Conservation (phyloP, 2,329 filamentous ascomycete species). For the Mariannaea elegans region DNA sequence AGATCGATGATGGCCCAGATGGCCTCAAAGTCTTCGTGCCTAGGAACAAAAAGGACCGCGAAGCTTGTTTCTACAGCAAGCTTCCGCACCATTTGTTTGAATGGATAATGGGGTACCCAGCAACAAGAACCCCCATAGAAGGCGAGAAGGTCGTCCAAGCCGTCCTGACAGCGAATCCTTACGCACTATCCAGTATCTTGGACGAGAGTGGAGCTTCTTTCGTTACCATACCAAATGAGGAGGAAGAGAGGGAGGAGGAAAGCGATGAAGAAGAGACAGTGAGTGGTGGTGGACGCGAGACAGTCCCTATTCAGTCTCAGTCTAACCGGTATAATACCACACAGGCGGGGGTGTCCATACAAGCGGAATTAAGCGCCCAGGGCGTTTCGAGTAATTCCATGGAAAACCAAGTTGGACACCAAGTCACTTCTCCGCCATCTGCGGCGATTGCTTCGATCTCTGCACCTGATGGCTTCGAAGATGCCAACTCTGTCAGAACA, state of each 20-base stretch:
- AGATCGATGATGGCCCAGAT: conserved; percentile 40
- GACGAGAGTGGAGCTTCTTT: background rate
- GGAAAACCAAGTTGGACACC: background rate
- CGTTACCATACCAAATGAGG: background rate
- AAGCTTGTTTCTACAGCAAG: conserved; percentile 38
- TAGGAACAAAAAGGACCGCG: conserved; percentile 34
- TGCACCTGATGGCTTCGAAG: background rate
- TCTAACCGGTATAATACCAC: no score
- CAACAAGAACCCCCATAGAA: background rate
- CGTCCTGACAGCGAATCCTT: background rate
- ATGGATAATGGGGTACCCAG: conserved; percentile 45
- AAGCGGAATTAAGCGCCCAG: no score
- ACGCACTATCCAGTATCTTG: background rate
- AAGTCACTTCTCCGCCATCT: no score
- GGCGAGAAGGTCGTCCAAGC: background rate
- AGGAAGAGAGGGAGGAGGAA: background rate
- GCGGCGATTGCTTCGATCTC: background rate
- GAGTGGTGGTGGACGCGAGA: background rate
- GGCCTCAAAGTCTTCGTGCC: conserved; percentile 46
- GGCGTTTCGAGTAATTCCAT: background rate
- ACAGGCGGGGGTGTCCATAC: background rate
- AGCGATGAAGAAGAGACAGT: background rate
- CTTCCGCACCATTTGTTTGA: conserved; percentile 42
- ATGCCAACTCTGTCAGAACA: background rate
- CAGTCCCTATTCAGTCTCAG: background rate